Base-by-base conservation (phyloP, 2,329 filamentous ascomycete species). In the Chaetomiaceae sp. region DNA sequence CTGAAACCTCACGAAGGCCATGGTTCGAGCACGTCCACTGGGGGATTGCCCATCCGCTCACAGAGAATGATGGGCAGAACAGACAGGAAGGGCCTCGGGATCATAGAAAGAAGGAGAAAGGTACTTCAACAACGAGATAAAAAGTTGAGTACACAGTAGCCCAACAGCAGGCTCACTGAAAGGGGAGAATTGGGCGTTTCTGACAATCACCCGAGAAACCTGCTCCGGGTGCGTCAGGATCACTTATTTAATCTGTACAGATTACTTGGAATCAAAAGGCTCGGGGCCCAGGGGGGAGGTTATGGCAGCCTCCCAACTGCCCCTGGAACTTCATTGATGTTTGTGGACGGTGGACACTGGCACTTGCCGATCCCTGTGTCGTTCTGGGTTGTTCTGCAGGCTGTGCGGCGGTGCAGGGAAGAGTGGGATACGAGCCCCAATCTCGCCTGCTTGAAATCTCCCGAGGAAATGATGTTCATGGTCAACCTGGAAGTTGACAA, bases 1-100 rank as follows among this genome's bases (percentile, higher is more conserved):
- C 39, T 50, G 48, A 46, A 59, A 44, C 43, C 48, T 45, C 21
- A 59, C 33, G 48, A 51, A 35, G 48, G 51, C 54, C 60, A 62
- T 58, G 30, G 47, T 49, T 56, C 37, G 16, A 17, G 14, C 21
- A 27, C 38, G 13, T 41, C 30, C n/a, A 35, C 10, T 21, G 43
- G 40, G 48, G 17, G 50, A 55, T 59, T 51, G 53, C 44, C 47
- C 39, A 41, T 43, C 38, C 17, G 33, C 13, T 23, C n/a, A 37
- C 23, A 30, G 16, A 31, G 19, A 16, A 46, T 19, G 16, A n/a
- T 6, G 27, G 34, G 17, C 16, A 14, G 42, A 12, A 31, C 33
- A 16, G 5, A 13, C 20, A 39, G n/a, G 14, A 17, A 44, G 7
- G 30, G 4, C 5, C 2, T 16, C 9, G 33, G 16, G 20, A 14